Percentiles rank a stretch among this genome's conserved stretches.
These are phyloP conservation scores for Globisporangium alternatum DNA, from an alignment of 352 stramenopile genomes.

Conservation along the genomic window DNA sequence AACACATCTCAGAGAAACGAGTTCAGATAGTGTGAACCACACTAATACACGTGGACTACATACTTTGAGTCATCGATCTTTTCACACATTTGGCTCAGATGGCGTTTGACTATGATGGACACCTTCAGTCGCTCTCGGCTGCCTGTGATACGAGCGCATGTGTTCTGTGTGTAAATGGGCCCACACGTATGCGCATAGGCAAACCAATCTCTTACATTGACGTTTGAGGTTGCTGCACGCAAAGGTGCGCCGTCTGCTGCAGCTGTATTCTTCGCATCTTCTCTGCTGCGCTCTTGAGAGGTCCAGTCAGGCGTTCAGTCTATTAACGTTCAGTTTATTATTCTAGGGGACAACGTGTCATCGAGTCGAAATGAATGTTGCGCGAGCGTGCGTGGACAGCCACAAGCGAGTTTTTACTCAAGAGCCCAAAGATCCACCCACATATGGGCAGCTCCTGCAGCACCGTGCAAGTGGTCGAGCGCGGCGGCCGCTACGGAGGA, in stretches of 20 bases:
- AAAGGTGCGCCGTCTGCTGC: too few relatives aligned
- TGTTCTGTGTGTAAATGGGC: too few relatives aligned
- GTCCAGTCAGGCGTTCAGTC: not conserved
- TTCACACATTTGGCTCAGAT: too few relatives aligned
- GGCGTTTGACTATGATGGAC: too few relatives aligned
- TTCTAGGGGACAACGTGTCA: not conserved
- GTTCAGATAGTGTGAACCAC: conserved; percentile 16
- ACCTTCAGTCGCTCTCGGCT: too few relatives aligned
- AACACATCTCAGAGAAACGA: conserved; percentile 2
- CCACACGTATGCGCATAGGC: too few relatives aligned
- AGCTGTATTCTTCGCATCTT: too few relatives aligned
- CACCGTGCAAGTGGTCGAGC: conserved; percentile 13
- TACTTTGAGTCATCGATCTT: not conserved
- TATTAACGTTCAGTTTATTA: not conserved
- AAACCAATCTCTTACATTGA: too few relatives aligned
- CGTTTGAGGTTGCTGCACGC: too few relatives aligned
- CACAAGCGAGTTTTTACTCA: not conserved
- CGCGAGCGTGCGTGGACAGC: not conserved
- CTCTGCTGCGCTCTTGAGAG: too few relatives aligned
- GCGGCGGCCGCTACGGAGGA: not conserved
- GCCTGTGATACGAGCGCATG: too few relatives aligned
- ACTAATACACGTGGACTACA: not conserved
- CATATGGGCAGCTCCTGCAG: conserved; percentile 16
- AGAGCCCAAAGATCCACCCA: not conserved
- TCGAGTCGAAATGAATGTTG: conserved; percentile 4